These are phyloP conservation scores for Eimeria tenella DNA, from an alignment of 169 alveolate genomes.

Conservation along the genomic window DNA sequence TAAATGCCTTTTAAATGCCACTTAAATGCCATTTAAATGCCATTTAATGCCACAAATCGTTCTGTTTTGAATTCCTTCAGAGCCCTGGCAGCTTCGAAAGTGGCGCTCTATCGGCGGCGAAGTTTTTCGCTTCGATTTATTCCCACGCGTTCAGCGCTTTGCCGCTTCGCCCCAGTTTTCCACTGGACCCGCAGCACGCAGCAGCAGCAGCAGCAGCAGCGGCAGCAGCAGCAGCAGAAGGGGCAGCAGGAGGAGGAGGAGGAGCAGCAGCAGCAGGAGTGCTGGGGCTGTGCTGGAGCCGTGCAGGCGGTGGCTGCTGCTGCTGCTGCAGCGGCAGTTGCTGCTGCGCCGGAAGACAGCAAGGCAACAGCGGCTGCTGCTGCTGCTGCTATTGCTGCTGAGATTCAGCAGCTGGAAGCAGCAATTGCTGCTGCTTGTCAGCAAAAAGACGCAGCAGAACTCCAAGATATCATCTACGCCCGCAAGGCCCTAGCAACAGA, in stretches of 20 bases:
- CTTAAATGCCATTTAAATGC: too few relatives aligned
- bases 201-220: constrained; percentile 53
- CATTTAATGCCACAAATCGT: not conserved
- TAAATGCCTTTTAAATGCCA: too few relatives aligned
- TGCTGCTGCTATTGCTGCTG: constrained; percentile 46
- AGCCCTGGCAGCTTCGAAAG: not conserved
- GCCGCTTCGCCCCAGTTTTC: not conserved
- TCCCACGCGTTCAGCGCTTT: not conserved
- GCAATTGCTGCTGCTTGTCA: constrained; percentile 27
- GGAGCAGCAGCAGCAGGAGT: not conserved
- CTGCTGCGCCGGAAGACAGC: not conserved
- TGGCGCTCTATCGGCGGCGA: not conserved
- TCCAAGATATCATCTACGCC: constrained; percentile 3
- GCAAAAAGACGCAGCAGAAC: not conserved
- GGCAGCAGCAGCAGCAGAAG: not conserved
- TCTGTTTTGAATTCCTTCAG: not conserved
- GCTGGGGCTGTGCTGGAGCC: too few relatives aligned
- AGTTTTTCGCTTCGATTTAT: not conserved
- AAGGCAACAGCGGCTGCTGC: constrained; percentile 4
- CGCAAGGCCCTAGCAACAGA: constrained; percentile 23
- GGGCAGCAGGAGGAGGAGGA: not conserved
- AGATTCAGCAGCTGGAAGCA: constrained; percentile 29
- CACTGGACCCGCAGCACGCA: not conserved
- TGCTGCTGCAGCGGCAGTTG: constrained; percentile 16
- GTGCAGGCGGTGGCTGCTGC: constrained; percentile 3